Conservation (phyloP, 192 early-diverging fungal species). For the Physocladia obscura region DNA sequence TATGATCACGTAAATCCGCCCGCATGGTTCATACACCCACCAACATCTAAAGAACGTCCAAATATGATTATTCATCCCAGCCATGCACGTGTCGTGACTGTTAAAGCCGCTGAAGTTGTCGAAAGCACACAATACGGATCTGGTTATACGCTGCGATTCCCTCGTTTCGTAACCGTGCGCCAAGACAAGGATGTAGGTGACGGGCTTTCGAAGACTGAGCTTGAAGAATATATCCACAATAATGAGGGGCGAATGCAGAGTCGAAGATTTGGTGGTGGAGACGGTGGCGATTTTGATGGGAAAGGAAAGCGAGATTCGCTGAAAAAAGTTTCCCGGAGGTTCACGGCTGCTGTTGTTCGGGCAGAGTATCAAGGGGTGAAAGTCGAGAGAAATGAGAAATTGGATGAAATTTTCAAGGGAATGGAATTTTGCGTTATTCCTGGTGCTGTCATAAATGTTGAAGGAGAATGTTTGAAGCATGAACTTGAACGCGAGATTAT, state of each 20-base stretch:
- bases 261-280: slow-evolving; percentile 15
- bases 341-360: slow-evolving; percentile 20
- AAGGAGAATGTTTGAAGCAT: slow-evolving; percentile 45
- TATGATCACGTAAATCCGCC: slow-evolving; percentile 49
- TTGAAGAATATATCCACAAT: slow-evolving; percentile 32
- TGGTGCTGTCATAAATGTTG: slow-evolving; percentile 49
- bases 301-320: slow-evolving; percentile 1
- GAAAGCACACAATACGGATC: slow-evolving; percentile 52
- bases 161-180: slow-evolving; percentile 67
- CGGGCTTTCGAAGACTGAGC: slow-evolving; percentile 24
- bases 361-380: slow-evolving; percentile 41
- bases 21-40: slow-evolving; percentile 53
- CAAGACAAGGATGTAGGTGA: slow-evolving; percentile 57
- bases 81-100: slow-evolving; percentile 63
- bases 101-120: slow-evolving; percentile 68
- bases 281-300: slow-evolving; percentile 1
- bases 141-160: slow-evolving; percentile 76
- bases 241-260: slow-evolving; percentile 41
- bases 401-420: slow-evolving; percentile 59
- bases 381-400: slow-evolving; percentile 23
- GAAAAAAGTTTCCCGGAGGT: not conserved
- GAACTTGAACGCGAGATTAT: slow-evolving; percentile 61
- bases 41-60: slow-evolving; percentile 62
- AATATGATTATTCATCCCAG: slow-evolving; percentile 68
- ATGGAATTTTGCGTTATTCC: slow-evolving; percentile 58